Base-by-base conservation (phyloP, 2,329 filamentous ascomycete genomes). In the Epichloe festucae region DNA sequence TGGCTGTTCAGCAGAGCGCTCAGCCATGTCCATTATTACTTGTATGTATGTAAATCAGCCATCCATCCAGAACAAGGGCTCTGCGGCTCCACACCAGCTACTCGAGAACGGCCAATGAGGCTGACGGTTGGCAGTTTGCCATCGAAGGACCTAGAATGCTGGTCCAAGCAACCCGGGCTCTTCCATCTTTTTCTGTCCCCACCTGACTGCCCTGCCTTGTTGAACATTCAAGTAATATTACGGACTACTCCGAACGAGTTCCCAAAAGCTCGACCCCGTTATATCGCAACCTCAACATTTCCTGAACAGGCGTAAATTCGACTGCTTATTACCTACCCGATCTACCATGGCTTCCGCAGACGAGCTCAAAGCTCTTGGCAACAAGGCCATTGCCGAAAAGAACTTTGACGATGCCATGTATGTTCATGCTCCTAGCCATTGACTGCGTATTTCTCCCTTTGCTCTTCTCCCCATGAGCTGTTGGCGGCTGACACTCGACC, bases 311-410 rank as follows among this genome's bases (percentile, higher is more conserved):
- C 34, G 47, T 38, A 17, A 41, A 19, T 14, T 35, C 40, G 41
- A 50, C 34, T 49, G 52, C 42, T 43, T 38, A 23, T 51, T 52
- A 49, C 39, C 43, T 53, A 38, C 46, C 49, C 42, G 46, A 45
- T 21, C 19, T 48, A 57, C 40, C 50, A 82, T 81, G 78, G 70
- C 78, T 62, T 77, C 77, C 55, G 80, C 79, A 60, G 81, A 84
- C 69, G 79, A 91, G 80, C 82, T 98, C 64, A 98, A 98, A 78
- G 89, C 90, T 64, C 85, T 93, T 68, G 93, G 91, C 76, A 98
- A 98, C 78, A 95, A 95, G 77, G 90, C 94, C 71, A 98, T 98
- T 71, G 85, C 89, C 59, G 89, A 88, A 56, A 97, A 97, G 79
- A 89, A 97, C 72, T 98, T 95, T 69, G 79, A 89, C 64, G 89